phyloP scores from a whole-genome alignment of 495 filamentous ascomycete species.

The Neurospora intermedia region DNA sequence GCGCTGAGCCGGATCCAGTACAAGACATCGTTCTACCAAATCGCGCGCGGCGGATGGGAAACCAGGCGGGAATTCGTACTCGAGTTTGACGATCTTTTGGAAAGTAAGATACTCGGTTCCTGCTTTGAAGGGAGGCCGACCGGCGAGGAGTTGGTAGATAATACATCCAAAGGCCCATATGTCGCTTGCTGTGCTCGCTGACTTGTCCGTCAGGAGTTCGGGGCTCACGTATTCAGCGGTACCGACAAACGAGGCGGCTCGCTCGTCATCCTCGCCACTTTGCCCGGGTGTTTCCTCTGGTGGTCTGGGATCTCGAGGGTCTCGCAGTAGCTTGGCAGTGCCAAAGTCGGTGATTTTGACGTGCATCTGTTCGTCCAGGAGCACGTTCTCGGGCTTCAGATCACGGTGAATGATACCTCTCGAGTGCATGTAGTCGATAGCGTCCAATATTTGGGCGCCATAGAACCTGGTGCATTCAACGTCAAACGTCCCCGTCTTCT shows the following conservation, averaged over 20 bases:
- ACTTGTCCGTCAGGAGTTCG: conserved; percentile 88
- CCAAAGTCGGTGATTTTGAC: conserved; percentile 99
- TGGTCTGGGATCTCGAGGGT: conserved; percentile 44
- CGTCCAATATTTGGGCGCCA: conserved; percentile 89
- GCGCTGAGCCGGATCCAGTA: conserved; percentile 76
- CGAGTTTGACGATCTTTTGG: conserved; percentile 90
- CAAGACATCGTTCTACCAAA: conserved; percentile 83
- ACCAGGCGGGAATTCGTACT: conserved; percentile 86
- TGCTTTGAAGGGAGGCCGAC: conserved; percentile 93
- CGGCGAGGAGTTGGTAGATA: conserved; percentile 88
- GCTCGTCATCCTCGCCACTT: conserved; percentile 53
- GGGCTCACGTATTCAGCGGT: conserved; percentile 98
- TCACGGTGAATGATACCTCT: conserved; percentile 94
- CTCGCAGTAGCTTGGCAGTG: conserved; percentile 83
- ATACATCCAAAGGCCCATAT: conserved; percentile 99
- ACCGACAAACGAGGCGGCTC: conserved; percentile 91
- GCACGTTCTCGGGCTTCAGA: conserved; percentile 93
- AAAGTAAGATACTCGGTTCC: conserved; percentile 97
- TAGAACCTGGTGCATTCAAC: conserved; percentile 94
- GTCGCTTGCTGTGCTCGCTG: conserved; percentile 95
- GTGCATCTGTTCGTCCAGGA: conserved; percentile 90
- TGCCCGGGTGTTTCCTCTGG: conserved; percentile 37
- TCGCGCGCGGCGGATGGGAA: conserved; percentile 86
- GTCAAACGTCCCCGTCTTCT: conserved; percentile 89
- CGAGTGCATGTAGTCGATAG: conserved; percentile 96